Base-by-base conservation (phyloP, 2,329 filamentous ascomycete species). In the Xylariaceae sp. region DNA sequence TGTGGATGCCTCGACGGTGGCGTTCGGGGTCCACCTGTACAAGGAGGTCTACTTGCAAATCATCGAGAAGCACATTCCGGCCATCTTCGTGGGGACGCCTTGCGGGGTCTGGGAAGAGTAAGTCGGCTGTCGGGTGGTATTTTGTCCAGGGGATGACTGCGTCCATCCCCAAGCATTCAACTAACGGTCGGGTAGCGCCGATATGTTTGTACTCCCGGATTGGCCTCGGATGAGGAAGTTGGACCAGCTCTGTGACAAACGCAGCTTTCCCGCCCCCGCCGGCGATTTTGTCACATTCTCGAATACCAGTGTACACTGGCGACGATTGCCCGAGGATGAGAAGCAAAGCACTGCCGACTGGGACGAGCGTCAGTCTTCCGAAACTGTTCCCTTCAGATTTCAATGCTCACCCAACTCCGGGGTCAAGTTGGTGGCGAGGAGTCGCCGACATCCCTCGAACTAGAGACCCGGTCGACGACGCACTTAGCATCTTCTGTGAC, bases 1-100 rank as follows among this genome's bases (percentile, higher is more conserved):
- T 5, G 61, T 83, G 8, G 61, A 66, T 12, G 30, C 49, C 0
- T 46, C 57, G 0, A 69, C 73, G 0, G 50, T 85, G 2, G 60
- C 81, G 2, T 84, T 73, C 42, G 78, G 74, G 1, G 65, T 83
- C 0, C 79, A 83, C 32, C 64, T 78, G 37, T 76, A 77, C 36
- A 61, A 59, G 15, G 61, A 57, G 23, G 64, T 71, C 25, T 83
- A 75, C 31, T 59, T 68, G 15, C 51, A 62, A 5, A 64, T 75
- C 0, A 55, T 84, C 2, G 46, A 58, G 2, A 49, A 54, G 0
- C 42, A 55, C 1, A 44, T 64, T 1, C 78, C 79, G 0, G 64
- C 59, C 1, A 46, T 80, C 2, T 72, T 77, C 10, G 63, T 83
- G 11, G 79, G 78, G 0, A 79, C 72, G 0, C 59, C 61, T 0